Conservation (phyloP, 768 basidiomycete genomes). For the Leccinum variicolor region DNA sequence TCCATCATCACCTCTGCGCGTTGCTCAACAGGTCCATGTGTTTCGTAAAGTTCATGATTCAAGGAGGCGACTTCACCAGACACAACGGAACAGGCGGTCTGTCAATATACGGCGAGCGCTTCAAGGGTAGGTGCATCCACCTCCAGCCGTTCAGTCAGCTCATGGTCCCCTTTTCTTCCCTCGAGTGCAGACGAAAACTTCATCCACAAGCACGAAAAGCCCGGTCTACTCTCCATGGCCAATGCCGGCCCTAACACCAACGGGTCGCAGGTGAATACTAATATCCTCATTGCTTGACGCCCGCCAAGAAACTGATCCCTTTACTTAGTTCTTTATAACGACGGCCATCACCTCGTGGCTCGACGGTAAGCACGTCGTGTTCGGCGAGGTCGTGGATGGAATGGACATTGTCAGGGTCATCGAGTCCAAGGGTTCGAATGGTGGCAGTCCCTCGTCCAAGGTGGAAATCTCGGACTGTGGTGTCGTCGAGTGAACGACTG, state of each 20-base stretch:
- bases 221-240: constrained; percentile 79
- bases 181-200: constrained; percentile 63
- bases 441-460: constrained; percentile 28
- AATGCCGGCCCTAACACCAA: constrained; percentile 83
- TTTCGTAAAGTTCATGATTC: constrained; percentile 67
- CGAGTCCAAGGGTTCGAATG: no score
- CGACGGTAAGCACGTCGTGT: constrained; percentile 43
- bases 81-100: constrained; percentile 79
- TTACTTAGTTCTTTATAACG: no score
- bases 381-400: constrained; percentile 46
- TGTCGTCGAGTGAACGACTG: constrained; percentile 31
- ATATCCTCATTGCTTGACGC: no score
- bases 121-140: constrained; percentile 50
- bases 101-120: constrained; percentile 82
- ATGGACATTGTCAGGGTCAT: constrained; percentile 41
- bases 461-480: constrained; percentile 60
- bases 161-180: background rate
- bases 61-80: constrained; percentile 82
- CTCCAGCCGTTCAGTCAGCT: background rate
- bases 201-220: constrained; percentile 54
- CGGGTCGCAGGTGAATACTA: constrained; percentile 60
- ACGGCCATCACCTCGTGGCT: constrained; percentile 70
- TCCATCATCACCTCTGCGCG: background rate
- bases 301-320: no score
- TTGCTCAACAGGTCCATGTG: background rate